phyloP scores from a whole-genome alignment of 441 rosid species.

The Pelargonium cotyledonis region DNA sequence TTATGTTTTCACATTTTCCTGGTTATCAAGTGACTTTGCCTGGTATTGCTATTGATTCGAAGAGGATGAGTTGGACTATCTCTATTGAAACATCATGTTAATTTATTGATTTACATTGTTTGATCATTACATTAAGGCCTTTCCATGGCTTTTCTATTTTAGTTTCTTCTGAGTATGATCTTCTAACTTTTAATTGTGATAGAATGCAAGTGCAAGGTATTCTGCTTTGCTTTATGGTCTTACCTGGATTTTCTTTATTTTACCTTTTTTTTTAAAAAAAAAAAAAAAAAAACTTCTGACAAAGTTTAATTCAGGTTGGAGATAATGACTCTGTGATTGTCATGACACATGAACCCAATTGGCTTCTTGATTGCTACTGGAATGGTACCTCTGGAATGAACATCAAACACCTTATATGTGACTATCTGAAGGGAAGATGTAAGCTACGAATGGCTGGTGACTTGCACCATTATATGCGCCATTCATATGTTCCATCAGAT shows the following conservation, averaged over 20 bases:
- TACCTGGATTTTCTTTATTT: too few species aligned
- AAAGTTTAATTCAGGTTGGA: constrained; percentile 47
- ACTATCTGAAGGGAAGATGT: constrained; percentile 82
- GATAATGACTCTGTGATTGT: constrained; percentile 73
- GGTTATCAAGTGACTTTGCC: not conserved
- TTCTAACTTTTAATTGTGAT: too few species aligned
- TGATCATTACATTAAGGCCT: too few species aligned
- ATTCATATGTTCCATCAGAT: constrained; percentile 70
- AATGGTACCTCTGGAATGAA: constrained; percentile 68
- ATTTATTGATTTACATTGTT: too few species aligned
- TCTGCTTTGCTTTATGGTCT: too few species aligned
- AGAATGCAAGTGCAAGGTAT: too few species aligned
- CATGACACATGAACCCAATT: constrained; percentile 92
- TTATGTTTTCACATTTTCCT: not conserved
- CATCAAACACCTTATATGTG: constrained; percentile 70
- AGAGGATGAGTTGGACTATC: not conserved
- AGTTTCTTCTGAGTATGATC: too few species aligned
- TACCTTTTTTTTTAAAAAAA: too few species aligned
- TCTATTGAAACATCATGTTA: too few species aligned
- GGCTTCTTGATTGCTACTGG: constrained; percentile 99
- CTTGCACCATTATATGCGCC: constrained; percentile 98
- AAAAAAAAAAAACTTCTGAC: too few species aligned
- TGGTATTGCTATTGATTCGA: not conserved
- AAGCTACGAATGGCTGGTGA: constrained; percentile 96
- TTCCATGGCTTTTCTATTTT: too few species aligned